Percentiles rank a stretch among this genome's conserved stretches.
Evolutionary conservation across 75 land plant genomes (phyloP).

Genomic region (Isoetes taiwanensis): DNA sequence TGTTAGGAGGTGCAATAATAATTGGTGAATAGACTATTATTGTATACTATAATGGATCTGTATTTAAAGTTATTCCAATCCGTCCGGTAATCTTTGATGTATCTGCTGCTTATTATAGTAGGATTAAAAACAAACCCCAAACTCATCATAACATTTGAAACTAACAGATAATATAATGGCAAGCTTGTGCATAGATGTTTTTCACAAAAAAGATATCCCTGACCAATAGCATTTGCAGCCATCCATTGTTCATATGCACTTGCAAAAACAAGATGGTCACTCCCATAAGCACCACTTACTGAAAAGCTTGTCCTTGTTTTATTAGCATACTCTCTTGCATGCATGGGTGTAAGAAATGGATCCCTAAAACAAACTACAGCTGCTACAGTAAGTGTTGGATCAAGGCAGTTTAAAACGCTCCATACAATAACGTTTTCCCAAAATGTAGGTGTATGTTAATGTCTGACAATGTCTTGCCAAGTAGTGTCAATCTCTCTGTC

Average conservation of each 20-base stretch:
- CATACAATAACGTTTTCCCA: conserved; percentile 22
- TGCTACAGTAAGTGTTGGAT: conserved; percentile 17
- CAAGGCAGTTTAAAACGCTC: conserved; percentile 21
- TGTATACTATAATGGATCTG: too few species aligned
- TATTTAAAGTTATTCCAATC: too few species aligned
- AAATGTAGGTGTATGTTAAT: conserved; percentile 18
- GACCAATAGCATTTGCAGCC: conserved; percentile 5
- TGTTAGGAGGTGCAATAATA: too few species aligned
- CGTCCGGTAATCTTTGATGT: too few species aligned
- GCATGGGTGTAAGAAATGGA: conserved; percentile 18
- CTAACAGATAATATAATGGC: too few species aligned
- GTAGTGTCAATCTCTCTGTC: conserved; percentile 11
- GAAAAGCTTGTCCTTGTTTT: conserved; percentile 13
- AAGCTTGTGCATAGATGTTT: too few species aligned
- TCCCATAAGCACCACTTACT: conserved; percentile 13
- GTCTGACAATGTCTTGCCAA: conserved; percentile 14
- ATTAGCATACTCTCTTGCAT: conserved; percentile 14
- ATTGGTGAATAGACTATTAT: too few species aligned
- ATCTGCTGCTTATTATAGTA: too few species aligned
- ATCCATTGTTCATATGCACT: conserved; percentile 19
- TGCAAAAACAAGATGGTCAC: conserved; percentile 20
- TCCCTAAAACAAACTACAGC: conserved; percentile 21
- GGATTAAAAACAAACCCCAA: too few species aligned
- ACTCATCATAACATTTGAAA: too few species aligned
- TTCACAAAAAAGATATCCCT: conserved; percentile 17